These are phyloP conservation scores for Pyrrhoderma lamaoense DNA, from an alignment of 1,284 basidiomycete species.

Conservation along the genomic window DNA sequence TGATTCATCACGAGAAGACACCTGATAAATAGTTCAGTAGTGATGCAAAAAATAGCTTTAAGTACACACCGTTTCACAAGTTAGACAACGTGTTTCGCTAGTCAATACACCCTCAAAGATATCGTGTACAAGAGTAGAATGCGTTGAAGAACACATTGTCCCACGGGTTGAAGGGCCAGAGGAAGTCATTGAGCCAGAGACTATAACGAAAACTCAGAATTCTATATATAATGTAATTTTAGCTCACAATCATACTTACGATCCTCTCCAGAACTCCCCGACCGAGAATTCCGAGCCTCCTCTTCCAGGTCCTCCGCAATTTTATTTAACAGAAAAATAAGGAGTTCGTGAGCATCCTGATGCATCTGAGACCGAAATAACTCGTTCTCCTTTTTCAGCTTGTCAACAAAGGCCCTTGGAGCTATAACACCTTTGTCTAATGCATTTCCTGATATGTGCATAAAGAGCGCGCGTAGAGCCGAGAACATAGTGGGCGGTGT, in stretches of 20 bases:
- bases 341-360: slow-evolving; percentile 96
- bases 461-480: slow-evolving; percentile 85
- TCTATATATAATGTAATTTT: neutral
- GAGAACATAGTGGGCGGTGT: slow-evolving; percentile 74
- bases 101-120: slow-evolving; percentile 92
- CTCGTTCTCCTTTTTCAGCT: slow-evolving; percentile 83
- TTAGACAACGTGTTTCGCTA: slow-evolving; percentile 94
- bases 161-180: slow-evolving; percentile 32
- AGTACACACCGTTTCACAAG: slow-evolving; percentile 80
- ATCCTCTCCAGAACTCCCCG: slow-evolving; percentile 40
- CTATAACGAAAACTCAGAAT: neutral
- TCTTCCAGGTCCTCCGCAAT: slow-evolving; percentile 90
- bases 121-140: slow-evolving; percentile 74
- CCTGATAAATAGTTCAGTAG: slow-evolving; percentile 34
- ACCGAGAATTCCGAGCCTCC: slow-evolving; percentile 42
- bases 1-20: slow-evolving; percentile 93
- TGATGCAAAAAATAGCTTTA: slow-evolving; percentile 10
- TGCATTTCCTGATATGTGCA: slow-evolving; percentile 70
- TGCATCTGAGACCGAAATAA: slow-evolving; percentile 83
- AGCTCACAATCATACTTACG: slow-evolving; percentile 34
- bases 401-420: slow-evolving; percentile 84
- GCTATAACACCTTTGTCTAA: slow-evolving; percentile 78
- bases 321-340: slow-evolving; percentile 90
- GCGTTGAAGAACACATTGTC: slow-evolving; percentile 38
- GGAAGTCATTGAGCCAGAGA: slow-evolving; percentile 25